Conservation (phyloP, 192 early-diverging fungal genomes). For the Podila minutissima region DNA sequence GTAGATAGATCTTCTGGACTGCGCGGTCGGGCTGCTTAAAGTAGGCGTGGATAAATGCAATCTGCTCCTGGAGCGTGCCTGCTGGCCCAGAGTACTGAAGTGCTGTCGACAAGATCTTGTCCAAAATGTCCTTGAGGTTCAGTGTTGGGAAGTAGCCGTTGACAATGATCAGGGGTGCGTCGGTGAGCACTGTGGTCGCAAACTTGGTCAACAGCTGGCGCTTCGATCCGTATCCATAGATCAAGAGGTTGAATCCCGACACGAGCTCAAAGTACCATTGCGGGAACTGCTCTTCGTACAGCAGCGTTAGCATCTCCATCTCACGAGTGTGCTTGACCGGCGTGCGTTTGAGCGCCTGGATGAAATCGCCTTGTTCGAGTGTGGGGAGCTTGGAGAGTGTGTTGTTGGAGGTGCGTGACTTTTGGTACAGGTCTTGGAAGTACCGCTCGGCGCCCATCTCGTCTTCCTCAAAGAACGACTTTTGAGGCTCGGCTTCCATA, state of each 20-base stretch:
- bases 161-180: slow-evolving; percentile 77
- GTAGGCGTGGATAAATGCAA: slow-evolving; percentile 70
- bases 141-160: slow-evolving; percentile 89
- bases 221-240: slow-evolving; percentile 97
- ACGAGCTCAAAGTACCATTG: slow-evolving; percentile 92
- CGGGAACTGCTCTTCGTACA: slow-evolving; percentile 73
- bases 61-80: slow-evolving; percentile 72
- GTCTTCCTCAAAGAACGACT: slow-evolving; percentile 53
- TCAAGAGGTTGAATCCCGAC: slow-evolving; percentile 86
- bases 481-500: slow-evolving; percentile 10
- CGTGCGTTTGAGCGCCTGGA: slow-evolving; percentile 58
- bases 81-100: slow-evolving; percentile 49
- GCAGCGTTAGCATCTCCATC: slow-evolving; percentile 57
- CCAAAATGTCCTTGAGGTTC: slow-evolving; percentile 76
- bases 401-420: slow-evolving; percentile 82
- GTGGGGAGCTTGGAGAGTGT: slow-evolving; percentile 83
- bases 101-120: slow-evolving; percentile 61
- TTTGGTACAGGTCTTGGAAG: slow-evolving; percentile 75
- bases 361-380: slow-evolving; percentile 78
- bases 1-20: slow-evolving; percentile 69
- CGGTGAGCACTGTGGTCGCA: slow-evolving; percentile 60
- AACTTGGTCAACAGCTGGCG: slow-evolving; percentile 81
- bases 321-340: slow-evolving; percentile 72
- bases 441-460: slow-evolving; percentile 76
- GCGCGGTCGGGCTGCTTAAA: slow-evolving; percentile 62